A percentile compares a stretch with the other conserved stretches of the same genome.
Evolutionary conservation across 1,139 yeast genomes (phyloP).

Genomic region (Trichomonascaceae sp.): DNA sequence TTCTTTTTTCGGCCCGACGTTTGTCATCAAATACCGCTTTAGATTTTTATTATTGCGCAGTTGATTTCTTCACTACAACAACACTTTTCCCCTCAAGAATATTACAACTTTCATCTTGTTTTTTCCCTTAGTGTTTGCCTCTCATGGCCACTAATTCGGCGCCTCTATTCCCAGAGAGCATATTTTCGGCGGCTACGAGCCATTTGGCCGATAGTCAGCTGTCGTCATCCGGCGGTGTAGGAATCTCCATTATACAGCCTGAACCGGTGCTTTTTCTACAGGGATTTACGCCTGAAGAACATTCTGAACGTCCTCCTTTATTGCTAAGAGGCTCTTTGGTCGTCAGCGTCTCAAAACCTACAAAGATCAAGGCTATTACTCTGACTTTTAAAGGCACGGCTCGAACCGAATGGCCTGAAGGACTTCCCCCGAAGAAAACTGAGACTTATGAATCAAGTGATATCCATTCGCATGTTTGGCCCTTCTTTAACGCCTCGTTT

Average conservation of each 20-base stretch:
- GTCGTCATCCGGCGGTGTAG: constrained; percentile 16
- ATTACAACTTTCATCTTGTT: background rate
- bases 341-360: constrained; percentile 63
- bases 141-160: constrained; percentile 3
- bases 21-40: background rate
- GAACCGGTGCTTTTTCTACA: constrained; percentile 76
- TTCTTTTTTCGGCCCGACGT: background rate
- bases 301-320: constrained; percentile 67
- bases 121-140: background rate
- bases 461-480: constrained; percentile 82
- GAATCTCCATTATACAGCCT: constrained; percentile 49
- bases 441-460: constrained; percentile 60
- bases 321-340: constrained; percentile 77
- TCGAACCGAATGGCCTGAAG: constrained; percentile 97
- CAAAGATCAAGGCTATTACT: constrained; percentile 64
- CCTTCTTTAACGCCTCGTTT: constrained; percentile 55
- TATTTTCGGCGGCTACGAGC: constrained; percentile 3
- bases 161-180: constrained; percentile 9
- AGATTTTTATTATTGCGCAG: background rate
- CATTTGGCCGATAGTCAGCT: constrained; percentile 17
- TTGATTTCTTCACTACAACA: background rate
- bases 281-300: constrained; percentile 69
- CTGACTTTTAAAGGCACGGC: constrained; percentile 66
- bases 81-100: background rate
- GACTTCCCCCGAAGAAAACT: constrained; percentile 82